Percentiles rank a stretch among this genome's conserved stretches.
Evolutionary conservation across 176 grass and related monocot species (phyloP).

Genomic region (Aegilops tauschii): DNA sequence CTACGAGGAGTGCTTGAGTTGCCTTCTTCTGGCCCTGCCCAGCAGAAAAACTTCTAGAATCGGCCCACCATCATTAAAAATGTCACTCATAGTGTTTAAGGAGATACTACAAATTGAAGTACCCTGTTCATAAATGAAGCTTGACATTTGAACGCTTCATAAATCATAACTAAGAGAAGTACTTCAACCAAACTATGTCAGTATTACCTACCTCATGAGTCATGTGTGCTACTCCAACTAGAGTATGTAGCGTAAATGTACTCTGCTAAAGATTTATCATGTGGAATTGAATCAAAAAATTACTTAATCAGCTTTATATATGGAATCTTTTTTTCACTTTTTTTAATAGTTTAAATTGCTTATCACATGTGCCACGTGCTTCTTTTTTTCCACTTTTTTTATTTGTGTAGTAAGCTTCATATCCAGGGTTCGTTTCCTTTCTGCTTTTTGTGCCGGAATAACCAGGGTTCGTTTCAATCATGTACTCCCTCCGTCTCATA

Average conservation of each 20-base stretch:
- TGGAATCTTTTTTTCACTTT: too few species aligned
- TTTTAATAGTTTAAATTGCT: too few species aligned
- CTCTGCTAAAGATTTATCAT: not conserved
- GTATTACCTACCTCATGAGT: not conserved
- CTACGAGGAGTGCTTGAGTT: not conserved
- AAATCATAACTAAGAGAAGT: not conserved
- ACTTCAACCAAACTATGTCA: not conserved
- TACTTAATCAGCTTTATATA: not conserved
- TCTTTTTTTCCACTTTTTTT: too few species aligned
- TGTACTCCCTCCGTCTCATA: too few species aligned
- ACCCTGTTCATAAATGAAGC: not conserved
- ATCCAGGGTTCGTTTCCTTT: too few species aligned
- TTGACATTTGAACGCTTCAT: constrained; percentile 9
- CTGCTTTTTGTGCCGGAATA: too few species aligned
- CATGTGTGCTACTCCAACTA: too few species aligned
- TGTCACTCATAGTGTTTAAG: not conserved
- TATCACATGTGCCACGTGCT: too few species aligned
- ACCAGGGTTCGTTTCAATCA: too few species aligned
- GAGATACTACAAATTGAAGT: not conserved
- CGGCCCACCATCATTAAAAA: not conserved
- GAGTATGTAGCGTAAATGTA: not conserved
- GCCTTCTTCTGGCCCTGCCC: not conserved
- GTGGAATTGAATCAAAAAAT: not conserved
- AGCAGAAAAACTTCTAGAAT: constrained; percentile 10
- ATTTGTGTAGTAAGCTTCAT: too few species aligned